Evolutionary conservation across 2,329 filamentous ascomycete genomes (phyloP), one percentile per base, ranked within the genome.

Genomic region (Alternaria triticimaculans): DNA sequence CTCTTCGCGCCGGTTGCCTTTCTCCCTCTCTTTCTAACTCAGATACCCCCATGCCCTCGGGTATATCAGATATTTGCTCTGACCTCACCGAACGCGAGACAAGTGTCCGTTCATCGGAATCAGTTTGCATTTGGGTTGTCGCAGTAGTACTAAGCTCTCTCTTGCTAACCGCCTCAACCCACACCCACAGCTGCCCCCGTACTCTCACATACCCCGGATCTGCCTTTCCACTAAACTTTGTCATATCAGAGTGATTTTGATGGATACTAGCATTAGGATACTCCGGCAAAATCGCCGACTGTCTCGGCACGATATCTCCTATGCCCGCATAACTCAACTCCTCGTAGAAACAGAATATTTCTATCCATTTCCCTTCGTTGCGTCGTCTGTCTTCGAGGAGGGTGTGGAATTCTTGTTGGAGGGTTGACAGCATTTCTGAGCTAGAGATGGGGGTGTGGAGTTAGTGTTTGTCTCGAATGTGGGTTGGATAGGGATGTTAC

Each of bases 51-150:
- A 1, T 14, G 3, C 30, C 12, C 4, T 15, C 3, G 30, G 30
- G 14, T 37, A 8, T 14, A 15, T 15, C 4, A 2, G 30, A 37
- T 15, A 7, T 7, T 3, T 15, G 14, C 30, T 37, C 30, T 37
- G 30, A 37, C 4, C 7, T 8, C 6, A 15, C 7, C 30, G 30
- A 7, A 6, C 1, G 30, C 14, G 30, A 37, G 14, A 37, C 12
- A 8, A 37, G 30, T 15, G 30, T 37, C 7, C 30, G 30, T 37
- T 37, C 14, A 8, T 15, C 14, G 1, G 0, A 37, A 7, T 15
- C 30, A 0, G 30, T 1, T 37, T 37, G 30, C 2, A 0, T 1
- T 37, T 14, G 2, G 0, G 0, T 37, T 4, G 30, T 7, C 30
- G 1, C 30, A 15, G 30, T 15, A 8, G 6, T 8, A 37, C 6